phyloP scores from a whole-genome alignment of 306 rosid species.

The Pueraria montana region DNA sequence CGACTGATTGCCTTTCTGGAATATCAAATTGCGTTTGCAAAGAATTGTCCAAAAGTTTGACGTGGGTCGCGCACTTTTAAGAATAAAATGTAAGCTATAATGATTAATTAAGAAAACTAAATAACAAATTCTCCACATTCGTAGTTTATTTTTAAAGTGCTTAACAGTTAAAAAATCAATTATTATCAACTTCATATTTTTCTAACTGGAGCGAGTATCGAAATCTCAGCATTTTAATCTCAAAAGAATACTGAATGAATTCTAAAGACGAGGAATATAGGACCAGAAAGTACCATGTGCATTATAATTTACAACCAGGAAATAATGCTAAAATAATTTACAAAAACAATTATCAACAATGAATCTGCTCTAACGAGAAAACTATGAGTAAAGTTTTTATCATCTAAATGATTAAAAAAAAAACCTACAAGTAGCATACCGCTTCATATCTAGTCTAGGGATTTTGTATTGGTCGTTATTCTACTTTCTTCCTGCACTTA shows the following conservation, averaged over 20 bases:
- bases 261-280: neutral
- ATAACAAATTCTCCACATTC: neutral
- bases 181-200: neutral
- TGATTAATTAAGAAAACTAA: neutral
- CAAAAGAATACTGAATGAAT: slow-evolving; percentile 14
- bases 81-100: neutral
- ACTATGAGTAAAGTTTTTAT: slow-evolving; percentile 43
- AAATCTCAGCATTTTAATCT: too few relatives aligned
- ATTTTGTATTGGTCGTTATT: slow-evolving; percentile 27
- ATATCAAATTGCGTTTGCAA: neutral
- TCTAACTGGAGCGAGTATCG: neutral
- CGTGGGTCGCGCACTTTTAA: neutral
- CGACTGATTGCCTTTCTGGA: neutral
- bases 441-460: slow-evolving; percentile 29
- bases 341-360: slow-evolving; percentile 47
- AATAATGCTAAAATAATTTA: slow-evolving; percentile 49
- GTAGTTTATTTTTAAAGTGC: neutral
- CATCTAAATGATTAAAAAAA: slow-evolving; percentile 10
- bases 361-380: slow-evolving; percentile 38
- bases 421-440: slow-evolving; percentile 34
- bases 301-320: slow-evolving; percentile 47
- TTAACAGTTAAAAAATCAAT: neutral
- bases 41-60: neutral
- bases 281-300: slow-evolving; percentile 8
- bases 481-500: slow-evolving; percentile 32